Conservation (phyloP, 2,329 filamentous ascomycete species). For the Fusarium burgessii region DNA sequence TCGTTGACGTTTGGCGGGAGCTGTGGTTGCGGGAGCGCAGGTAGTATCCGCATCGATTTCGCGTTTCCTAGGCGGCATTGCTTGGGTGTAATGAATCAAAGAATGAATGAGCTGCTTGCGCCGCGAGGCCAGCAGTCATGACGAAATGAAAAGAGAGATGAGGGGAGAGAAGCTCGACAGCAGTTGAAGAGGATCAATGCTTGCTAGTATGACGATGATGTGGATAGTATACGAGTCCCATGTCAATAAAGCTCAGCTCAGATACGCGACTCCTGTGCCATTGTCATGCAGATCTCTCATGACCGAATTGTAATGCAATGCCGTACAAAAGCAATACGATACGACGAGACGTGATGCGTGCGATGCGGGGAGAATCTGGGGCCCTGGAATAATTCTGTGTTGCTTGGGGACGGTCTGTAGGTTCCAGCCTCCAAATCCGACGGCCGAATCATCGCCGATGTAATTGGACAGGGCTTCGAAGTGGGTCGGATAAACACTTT, state of each 20-base stretch:
- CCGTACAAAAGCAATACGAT: conserved; percentile 5
- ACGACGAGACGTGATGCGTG: conserved; percentile 15
- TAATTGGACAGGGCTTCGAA: conserved; percentile 22
- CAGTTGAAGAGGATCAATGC: background rate
- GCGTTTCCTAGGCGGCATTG: conserved; percentile 57
- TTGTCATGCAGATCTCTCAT: conserved; percentile 25
- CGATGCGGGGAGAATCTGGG: conserved; percentile 48
- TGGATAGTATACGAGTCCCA: conserved; percentile 31
- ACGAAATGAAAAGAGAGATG: conserved; percentile 20
- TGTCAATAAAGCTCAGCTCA: conserved; percentile 35
- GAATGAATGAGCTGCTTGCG: conserved; percentile 39
- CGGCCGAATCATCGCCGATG: conserved; percentile 23
- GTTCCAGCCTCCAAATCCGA: conserved; percentile 28
- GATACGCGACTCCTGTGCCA: conserved; percentile 31
- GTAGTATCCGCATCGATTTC: conserved; percentile 45
- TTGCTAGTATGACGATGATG: conserved; percentile 34
- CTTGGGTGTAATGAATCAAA: conserved; percentile 32
- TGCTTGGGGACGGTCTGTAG: conserved; percentile 27
- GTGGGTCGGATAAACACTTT: conserved; percentile 44
- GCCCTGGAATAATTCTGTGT: conserved; percentile 39
- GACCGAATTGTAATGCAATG: conserved; percentile 11
- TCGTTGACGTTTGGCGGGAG: conserved; percentile 67
- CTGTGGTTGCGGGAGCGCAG: conserved; percentile 40
- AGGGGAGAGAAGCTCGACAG: background rate
- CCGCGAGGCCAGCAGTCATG: conserved; percentile 43